A percentile compares a stretch with the other conserved stretches of the same genome.
These are phyloP conservation scores for Dactylonectria macrodidyma DNA, from an alignment of 2,329 filamentous ascomycete species.

Conservation along the genomic window DNA sequence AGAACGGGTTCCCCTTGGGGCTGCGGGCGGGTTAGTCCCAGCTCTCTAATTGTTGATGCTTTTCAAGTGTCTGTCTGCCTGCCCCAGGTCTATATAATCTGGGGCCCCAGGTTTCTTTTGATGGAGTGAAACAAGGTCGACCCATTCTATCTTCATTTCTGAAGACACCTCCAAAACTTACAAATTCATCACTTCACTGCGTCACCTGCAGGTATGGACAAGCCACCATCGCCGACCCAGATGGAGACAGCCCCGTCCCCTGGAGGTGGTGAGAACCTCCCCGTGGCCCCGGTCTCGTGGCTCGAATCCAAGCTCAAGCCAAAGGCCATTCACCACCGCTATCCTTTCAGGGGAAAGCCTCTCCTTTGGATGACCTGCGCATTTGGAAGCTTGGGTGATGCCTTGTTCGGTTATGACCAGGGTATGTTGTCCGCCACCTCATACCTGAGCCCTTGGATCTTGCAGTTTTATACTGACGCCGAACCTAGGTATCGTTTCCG, in stretches of 20 bases:
- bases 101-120: background rate
- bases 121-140: background rate
- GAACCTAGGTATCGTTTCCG: slow-evolving; percentile 31
- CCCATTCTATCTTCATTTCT: background rate
- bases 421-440: slow-evolving; percentile 1
- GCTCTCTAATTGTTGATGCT: background rate
- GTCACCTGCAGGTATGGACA: background rate
- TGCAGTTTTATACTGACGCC: background rate
- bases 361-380: slow-evolving; percentile 34
- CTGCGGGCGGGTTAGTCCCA: background rate
- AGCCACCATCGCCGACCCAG: slow-evolving; percentile 2
- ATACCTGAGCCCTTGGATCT: too few relatives aligned
- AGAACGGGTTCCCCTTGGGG: background rate
- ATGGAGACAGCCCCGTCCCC: slow-evolving; percentile 8
- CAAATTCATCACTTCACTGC: background rate
- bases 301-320: slow-evolving; percentile 30
- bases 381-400: slow-evolving; percentile 35
- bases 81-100: background rate
- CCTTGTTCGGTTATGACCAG: slow-evolving; percentile 34
- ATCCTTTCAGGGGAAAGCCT: slow-evolving; percentile 32
- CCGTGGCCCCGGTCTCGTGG: slow-evolving; percentile 10
- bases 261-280: background rate
- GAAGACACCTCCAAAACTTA: background rate
- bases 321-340: slow-evolving; percentile 18
- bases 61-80: background rate